Conservation (phyloP, 176 grass and related monocot species). For the Phyllostachys edulis region DNA sequence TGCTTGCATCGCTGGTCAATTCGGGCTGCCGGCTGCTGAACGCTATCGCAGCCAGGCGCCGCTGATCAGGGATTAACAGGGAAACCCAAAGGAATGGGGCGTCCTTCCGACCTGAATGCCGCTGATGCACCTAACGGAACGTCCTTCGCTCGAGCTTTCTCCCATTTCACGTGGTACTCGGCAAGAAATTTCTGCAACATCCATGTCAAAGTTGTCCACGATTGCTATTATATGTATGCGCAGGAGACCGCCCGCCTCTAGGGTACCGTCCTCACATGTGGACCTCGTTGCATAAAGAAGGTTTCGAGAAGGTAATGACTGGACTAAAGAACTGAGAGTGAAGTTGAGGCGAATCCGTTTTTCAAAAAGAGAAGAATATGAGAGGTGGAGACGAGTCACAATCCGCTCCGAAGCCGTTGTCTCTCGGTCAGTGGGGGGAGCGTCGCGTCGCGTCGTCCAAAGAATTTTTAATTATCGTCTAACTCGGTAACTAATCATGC, state of each 20-base stretch:
- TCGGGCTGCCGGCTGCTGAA: not conserved
- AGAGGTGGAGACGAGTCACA: not conserved
- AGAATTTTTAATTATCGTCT: not conserved
- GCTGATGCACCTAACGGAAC: not conserved
- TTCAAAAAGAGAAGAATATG: not conserved
- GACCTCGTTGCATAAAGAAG: not conserved
- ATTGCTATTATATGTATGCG: not conserved
- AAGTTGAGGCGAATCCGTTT: not conserved
- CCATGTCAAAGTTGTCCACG: not conserved
- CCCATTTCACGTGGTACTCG: not conserved
- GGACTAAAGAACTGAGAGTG: not conserved
- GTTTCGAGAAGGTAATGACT: not conserved
- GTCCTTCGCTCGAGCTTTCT: not conserved
- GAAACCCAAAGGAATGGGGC: not conserved
- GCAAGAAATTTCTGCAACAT: not conserved
- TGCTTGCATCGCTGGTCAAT: not conserved
- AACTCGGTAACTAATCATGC: conserved; percentile 6
- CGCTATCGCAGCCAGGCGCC: not conserved
- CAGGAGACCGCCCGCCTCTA: not conserved
- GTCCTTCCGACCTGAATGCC: not conserved
- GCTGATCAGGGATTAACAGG: not conserved
- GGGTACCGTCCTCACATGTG: not conserved
- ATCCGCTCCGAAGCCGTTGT: not conserved
- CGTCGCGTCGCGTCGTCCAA: not conserved
- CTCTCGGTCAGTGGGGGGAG: not conserved